Conservation (phyloP, 148 eudicot genomes). For the Vaccinium macrocarpon region DNA sequence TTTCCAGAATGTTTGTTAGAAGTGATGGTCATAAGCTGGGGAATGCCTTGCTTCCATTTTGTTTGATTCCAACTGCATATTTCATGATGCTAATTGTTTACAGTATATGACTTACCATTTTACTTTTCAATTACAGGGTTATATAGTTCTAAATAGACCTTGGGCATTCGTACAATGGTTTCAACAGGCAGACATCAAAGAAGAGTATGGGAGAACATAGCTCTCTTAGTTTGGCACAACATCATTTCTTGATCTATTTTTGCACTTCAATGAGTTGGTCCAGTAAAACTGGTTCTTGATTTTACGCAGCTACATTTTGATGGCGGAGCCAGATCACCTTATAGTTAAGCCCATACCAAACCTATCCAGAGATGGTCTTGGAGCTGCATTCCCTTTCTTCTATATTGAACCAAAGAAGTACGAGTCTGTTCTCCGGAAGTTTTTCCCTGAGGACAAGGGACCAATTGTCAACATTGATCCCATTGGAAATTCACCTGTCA, state of each 20-base stretch:
- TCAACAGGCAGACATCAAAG: conserved; percentile 87
- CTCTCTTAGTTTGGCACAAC: conserved; percentile 6
- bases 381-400: conserved; percentile 98
- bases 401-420: conserved; percentile 94
- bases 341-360: conserved; percentile 96
- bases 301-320: conserved; percentile 79
- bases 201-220: conserved; percentile 61
- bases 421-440: conserved; percentile 71
- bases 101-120: neutral
- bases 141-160: conserved; percentile 97
- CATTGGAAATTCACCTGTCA: conserved; percentile 95
- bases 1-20: neutral
- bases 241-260: conserved; percentile 2
- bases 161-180: conserved; percentile 99
- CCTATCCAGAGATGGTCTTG: conserved; percentile 71
- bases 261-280: neutral
- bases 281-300: conserved; percentile 14
- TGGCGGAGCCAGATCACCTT: conserved; percentile 98
- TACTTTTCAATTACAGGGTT: conserved; percentile 53
- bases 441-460: conserved; percentile 76
- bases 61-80: conserved; percentile 1
- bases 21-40: neutral
- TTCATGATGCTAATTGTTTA: neutral
- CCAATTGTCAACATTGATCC: conserved; percentile 85
- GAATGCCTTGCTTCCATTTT: neutral